A percentile compares a stretch with the other conserved stretches of the same genome.
phyloP scores from a whole-genome alignment of 1,284 basidiomycete species.

The Pseudozyma hubeiensis region DNA sequence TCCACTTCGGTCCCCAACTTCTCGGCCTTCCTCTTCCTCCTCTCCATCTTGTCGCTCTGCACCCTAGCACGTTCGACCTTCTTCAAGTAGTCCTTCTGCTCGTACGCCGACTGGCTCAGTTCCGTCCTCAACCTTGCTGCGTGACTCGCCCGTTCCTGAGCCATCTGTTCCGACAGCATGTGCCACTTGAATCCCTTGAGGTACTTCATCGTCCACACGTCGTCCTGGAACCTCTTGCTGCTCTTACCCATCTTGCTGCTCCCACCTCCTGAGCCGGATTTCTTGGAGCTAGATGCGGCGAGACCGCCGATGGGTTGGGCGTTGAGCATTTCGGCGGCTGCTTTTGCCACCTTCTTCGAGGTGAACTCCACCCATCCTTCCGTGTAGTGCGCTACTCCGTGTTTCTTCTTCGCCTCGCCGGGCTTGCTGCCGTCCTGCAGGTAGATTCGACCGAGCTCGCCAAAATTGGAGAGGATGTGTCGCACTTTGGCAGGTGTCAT shows the following conservation, averaged over 20 bases:
- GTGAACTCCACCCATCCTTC: slow-evolving; percentile 99
- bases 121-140: slow-evolving; percentile 88
- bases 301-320: slow-evolving; percentile 83
- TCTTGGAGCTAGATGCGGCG: slow-evolving; percentile 41
- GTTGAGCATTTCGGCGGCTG: slow-evolving; percentile 93
- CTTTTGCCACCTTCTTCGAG: slow-evolving; percentile 89
- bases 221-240: slow-evolving; percentile 80
- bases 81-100: slow-evolving; percentile 91
- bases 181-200: slow-evolving; percentile 98
- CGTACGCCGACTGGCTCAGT: slow-evolving; percentile 86
- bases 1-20: slow-evolving; percentile 24
- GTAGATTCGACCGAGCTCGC: slow-evolving; percentile 65
- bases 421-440: slow-evolving; percentile 58
- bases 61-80: slow-evolving; percentile 96
- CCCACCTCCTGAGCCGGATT: slow-evolving; percentile 50
- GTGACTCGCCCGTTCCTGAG: slow-evolving; percentile 91
- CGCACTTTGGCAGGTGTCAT: slow-evolving; percentile 97
- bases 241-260: slow-evolving; percentile 53
- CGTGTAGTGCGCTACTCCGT: slow-evolving; percentile 78
- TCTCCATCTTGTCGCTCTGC: slow-evolving; percentile 83
- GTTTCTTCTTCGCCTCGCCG: slow-evolving; percentile 42
- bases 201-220: slow-evolving; percentile 99
- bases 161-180: slow-evolving; percentile 98
- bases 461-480: slow-evolving; percentile 72
- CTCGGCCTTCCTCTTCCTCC: slow-evolving; percentile 64